Evolutionary conservation across 1,139 yeast genomes (phyloP), one percentile per base, ranked within the genome.

Genomic region (Diutina siamensis): DNA sequence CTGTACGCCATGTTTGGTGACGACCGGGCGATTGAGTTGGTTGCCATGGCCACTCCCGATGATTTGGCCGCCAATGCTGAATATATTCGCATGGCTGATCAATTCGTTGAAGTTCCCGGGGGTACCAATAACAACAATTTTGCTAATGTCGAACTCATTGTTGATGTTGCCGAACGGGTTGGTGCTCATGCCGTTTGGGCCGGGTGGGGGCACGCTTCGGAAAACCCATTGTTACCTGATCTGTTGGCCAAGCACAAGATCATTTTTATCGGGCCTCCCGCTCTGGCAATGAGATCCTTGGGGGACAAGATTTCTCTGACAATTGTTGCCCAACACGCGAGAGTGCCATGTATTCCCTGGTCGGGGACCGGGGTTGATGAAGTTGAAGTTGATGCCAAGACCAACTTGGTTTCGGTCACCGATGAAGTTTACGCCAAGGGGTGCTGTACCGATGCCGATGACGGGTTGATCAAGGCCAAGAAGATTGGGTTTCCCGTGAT

Each of bases 141-240:
- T 62, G 98, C 99, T 57, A 92, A 92, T 60, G 99, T 92, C 51
- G 98, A 94, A 56, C 74, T 92, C 53, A 92, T 92, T 64, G 97
- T 92, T 45, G 99, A 92, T 59, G 73, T 92, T 48, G 99, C 99
- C 40, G 98, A 92, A 69, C 83, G 97, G 68, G 83, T 95, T 46
- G 78, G 87, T 53, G 97, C 85, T 48, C 95, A 92, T 62, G 99
- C 98, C 22, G 99, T 92, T 49, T 92, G 99, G 99, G 98, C 99
- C 33, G 99, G 99, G 56, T 84, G 97, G 97, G 99, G 99, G 57
- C 98, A 94, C 63, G 99, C 99, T 35, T 86, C 96, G 21, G 99
- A 92, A 68, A 92, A 94, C 67, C 99, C 99, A 17, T 65, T 73
- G 49, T 77, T 92, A 54, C 99, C 99, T 41, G 98, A 92, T 66